Conservation (phyloP, 2,329 filamentous ascomycete genomes). For the Paramyrothecium sp. region DNA sequence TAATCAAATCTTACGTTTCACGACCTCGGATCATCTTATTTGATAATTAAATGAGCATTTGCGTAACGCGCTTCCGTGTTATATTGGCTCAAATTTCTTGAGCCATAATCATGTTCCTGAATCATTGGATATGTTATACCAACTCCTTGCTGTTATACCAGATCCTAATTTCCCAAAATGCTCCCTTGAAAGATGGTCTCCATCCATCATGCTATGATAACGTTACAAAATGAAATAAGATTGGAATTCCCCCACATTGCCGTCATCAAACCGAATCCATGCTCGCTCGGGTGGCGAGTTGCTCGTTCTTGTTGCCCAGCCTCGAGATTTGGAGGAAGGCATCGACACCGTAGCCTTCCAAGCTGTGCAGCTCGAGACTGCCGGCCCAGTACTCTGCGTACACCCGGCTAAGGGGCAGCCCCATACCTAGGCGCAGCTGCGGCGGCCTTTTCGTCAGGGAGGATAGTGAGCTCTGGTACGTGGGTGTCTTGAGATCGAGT, state of each 20-base stretch:
- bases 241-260: neutral
- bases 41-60: too few relatives aligned
- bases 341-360: conserved; percentile 95
- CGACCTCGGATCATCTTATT: neutral
- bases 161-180: neutral
- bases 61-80: too few relatives aligned
- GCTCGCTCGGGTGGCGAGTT: conserved; percentile 73
- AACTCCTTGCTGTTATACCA: neutral
- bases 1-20: neutral
- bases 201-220: conserved; percentile 5
- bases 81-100: too few relatives aligned
- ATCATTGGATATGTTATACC: neutral
- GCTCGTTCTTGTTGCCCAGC: conserved; percentile 96
- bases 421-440: conserved; percentile 86
- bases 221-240: neutral
- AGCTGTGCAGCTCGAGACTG: conserved; percentile 82
- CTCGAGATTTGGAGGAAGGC: conserved; percentile 95
- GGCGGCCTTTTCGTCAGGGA: conserved; percentile 81
- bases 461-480: conserved; percentile 64
- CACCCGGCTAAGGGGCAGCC: conserved; percentile 86
- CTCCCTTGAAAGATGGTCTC: neutral
- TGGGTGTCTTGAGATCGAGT: conserved; percentile 39
- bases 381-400: conserved; percentile 99
- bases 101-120: neutral
- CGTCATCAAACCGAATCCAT: conserved; percentile 68